Percentiles rank a stretch among this genome's conserved stretches.
These are phyloP conservation scores for Peribolospora kevripleyi DNA, from an alignment of 768 basidiomycete species.

Conservation along the genomic window DNA sequence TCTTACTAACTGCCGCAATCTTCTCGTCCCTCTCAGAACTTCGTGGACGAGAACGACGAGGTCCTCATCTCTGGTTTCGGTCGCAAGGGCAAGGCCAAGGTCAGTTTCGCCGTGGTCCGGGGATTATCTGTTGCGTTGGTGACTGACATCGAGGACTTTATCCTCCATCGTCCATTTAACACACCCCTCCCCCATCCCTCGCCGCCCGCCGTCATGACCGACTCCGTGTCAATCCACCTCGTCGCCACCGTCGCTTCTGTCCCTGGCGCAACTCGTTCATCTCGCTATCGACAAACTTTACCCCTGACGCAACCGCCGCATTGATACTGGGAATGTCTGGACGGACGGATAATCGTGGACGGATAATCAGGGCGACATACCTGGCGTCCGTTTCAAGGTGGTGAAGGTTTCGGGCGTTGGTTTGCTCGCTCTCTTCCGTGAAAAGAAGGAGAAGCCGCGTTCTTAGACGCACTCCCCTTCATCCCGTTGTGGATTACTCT, in stretches of 20 bases:
- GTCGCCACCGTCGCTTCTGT: too few relatives aligned
- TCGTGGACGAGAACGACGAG: constrained; percentile 74
- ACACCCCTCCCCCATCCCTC: background rate
- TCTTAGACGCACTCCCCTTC: too few relatives aligned
- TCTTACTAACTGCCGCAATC: background rate
- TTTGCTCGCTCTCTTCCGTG: constrained; percentile 25
- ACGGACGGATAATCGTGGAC: constrained; percentile 2
- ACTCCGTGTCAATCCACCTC: too few relatives aligned
- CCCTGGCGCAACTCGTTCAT: too few relatives aligned
- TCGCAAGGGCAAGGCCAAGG: constrained; percentile 98
- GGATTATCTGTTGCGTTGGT: constrained; percentile 3
- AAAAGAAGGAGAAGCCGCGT: constrained; percentile 4
- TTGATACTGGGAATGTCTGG: background rate
- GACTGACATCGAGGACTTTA: background rate
- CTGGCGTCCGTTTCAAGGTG: constrained; percentile 98
- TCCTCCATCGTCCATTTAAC: background rate
- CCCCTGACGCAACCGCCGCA: background rate
- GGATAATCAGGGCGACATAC: constrained; percentile 53
- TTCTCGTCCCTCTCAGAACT: constrained; percentile 28
- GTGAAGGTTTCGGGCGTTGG: constrained; percentile 99
- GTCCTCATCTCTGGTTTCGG: constrained; percentile 99
- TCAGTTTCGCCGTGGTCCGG: too few relatives aligned
- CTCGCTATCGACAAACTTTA: too few relatives aligned
- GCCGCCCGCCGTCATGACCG: too few relatives aligned
- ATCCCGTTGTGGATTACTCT: too few relatives aligned